Conservation (phyloP, 768 basidiomycete genomes). For the Dioszegia crocea region DNA sequence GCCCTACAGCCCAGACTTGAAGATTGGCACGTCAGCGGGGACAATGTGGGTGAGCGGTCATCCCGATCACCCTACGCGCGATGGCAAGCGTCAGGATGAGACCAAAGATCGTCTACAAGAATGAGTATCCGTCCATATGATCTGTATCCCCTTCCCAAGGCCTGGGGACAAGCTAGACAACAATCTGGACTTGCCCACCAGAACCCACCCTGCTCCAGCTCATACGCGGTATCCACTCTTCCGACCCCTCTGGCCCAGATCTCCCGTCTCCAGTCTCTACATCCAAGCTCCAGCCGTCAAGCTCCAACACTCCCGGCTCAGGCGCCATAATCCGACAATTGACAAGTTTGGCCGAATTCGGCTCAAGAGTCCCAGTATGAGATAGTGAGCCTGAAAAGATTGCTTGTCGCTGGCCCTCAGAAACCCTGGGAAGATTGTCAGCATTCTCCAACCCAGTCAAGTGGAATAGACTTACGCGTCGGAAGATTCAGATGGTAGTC, state of each 20-base stretch:
- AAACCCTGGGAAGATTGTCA: neutral
- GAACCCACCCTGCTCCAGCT: conserved; percentile 25
- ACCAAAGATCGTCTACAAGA: no score
- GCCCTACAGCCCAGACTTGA: no score
- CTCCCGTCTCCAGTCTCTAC: conserved; percentile 51
- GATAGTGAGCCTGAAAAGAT: conserved; percentile 65
- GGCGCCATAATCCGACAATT: conserved; percentile 60
- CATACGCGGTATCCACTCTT: conserved; percentile 18
- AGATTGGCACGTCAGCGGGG: no score
- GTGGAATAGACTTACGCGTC: conserved; percentile 14
- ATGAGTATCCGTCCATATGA: no score
- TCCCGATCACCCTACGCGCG: no score
- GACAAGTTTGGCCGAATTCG: conserved; percentile 54
- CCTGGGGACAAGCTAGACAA: neutral
- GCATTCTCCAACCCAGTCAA: neutral
- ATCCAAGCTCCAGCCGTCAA: conserved; percentile 68
- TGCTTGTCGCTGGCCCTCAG: conserved; percentile 53
- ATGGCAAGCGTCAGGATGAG: no score
- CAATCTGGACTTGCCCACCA: conserved; percentile 14
- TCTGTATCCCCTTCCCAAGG: no score
- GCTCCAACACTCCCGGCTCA: conserved; percentile 62
- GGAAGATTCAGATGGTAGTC: conserved; percentile 47
- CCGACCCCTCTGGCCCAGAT: conserved; percentile 15
- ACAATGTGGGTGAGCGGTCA: no score
- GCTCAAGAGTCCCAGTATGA: conserved; percentile 60